A percentile compares a stretch with the other conserved stretches of the same genome.
phyloP scores from a whole-genome alignment of 805 yeast species.

The Suhomyces canberraensis region DNA sequence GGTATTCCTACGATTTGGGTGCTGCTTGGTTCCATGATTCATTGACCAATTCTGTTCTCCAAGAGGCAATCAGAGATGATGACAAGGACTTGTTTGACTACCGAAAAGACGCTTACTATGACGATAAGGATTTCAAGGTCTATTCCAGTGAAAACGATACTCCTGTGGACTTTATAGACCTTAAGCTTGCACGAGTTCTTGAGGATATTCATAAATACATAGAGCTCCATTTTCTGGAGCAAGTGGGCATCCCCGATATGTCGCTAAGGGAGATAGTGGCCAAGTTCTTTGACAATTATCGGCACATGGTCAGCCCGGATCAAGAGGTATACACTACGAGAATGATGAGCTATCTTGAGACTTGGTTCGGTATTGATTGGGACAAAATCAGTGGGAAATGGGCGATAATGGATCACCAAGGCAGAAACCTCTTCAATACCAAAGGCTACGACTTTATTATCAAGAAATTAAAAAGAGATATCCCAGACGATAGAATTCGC shows the following conservation, averaged over 20 bases:
- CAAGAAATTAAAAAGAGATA: constrained; percentile 31
- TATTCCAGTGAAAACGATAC: constrained; percentile 32
- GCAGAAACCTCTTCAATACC: constrained; percentile 70
- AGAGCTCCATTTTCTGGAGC: constrained; percentile 53
- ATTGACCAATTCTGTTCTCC: constrained; percentile 49
- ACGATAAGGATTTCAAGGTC: constrained; percentile 39
- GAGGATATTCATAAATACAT: constrained; percentile 59
- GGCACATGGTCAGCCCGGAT: constrained; percentile 44
- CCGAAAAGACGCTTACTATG: constrained; percentile 39
- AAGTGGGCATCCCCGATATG: constrained; percentile 47
- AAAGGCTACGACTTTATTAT: constrained; percentile 58
- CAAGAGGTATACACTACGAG: constrained; percentile 55
- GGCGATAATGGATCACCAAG: constrained; percentile 66
- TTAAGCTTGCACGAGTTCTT: constrained; percentile 33
- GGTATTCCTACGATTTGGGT: constrained; percentile 64
- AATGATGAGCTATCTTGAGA: constrained; percentile 56
- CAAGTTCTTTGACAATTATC: constrained; percentile 45
- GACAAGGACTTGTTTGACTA: constrained; percentile 15
- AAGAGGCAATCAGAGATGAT: constrained; percentile 16
- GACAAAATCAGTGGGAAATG: constrained; percentile 63
- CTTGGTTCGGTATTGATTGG: constrained; percentile 81
- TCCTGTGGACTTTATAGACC: constrained; percentile 23
- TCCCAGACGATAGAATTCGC: constrained; percentile 40
- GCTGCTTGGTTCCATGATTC: constrained; percentile 93
- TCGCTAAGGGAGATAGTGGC: constrained; percentile 49